A percentile compares a stretch with the other conserved stretches of the same genome.
These are phyloP conservation scores for Suhomyces kunorum DNA, from an alignment of 1,139 yeast genomes.

Conservation along the genomic window DNA sequence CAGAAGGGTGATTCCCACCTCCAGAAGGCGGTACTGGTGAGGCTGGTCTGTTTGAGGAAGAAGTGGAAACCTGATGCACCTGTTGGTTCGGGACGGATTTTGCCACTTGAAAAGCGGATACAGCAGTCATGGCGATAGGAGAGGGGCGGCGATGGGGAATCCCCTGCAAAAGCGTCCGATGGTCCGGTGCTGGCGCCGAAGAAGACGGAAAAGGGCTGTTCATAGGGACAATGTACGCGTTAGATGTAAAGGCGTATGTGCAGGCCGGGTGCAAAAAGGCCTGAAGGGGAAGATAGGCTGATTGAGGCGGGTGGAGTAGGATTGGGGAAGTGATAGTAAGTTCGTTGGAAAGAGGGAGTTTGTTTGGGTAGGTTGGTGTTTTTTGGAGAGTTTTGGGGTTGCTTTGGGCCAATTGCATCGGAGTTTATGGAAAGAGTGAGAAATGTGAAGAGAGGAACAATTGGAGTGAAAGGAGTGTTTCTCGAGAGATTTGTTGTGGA, in stretches of 20 bases:
- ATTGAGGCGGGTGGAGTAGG: neutral
- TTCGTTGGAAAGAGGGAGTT: no score
- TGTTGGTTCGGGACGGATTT: neutral
- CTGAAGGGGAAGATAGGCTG: neutral
- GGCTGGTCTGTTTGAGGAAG: neutral
- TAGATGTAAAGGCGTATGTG: neutral
- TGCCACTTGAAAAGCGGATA: neutral
- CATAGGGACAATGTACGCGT: conserved; percentile 1
- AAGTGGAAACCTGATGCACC: neutral
- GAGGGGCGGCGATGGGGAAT: neutral
- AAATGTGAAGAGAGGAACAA: no score
- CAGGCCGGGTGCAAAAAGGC: conserved; percentile 3
- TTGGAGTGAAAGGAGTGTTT: no score
- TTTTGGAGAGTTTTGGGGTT: no score
- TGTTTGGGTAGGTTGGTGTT: no score
- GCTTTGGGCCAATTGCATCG: no score
- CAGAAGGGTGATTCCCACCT: neutral
- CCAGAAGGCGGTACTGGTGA: neutral
- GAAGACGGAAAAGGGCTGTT: neutral
- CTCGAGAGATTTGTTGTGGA: no score
- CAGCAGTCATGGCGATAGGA: neutral
- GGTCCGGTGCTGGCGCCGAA: neutral
- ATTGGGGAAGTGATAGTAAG: no score
- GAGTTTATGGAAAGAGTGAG: no score
- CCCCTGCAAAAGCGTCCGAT: conserved; percentile 1